Evolutionary conservation across 805 yeast genomes (phyloP).

Genomic region (Dipodascus albidus): DNA sequence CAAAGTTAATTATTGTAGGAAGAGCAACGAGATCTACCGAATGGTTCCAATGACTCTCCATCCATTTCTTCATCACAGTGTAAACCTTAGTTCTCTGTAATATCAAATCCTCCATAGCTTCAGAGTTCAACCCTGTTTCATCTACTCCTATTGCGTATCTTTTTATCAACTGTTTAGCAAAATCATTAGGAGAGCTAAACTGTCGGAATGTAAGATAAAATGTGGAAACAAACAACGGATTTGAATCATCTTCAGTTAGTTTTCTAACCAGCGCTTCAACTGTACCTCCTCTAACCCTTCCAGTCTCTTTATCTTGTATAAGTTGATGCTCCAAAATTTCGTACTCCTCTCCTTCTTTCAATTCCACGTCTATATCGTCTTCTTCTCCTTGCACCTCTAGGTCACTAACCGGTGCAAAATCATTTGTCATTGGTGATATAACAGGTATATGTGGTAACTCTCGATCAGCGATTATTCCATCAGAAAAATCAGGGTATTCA

Average conservation of each 20-base stretch:
- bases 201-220: conserved; percentile 68
- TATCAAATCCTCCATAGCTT: not conserved
- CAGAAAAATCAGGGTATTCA: conserved; percentile 20
- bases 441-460: conserved; percentile 3
- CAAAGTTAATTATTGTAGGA: conserved; percentile 63
- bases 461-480: not conserved
- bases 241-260: conserved; percentile 28
- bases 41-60: conserved; percentile 70
- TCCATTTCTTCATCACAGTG: conserved; percentile 67
- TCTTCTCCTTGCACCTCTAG: not conserved
- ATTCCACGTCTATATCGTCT: not conserved
- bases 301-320: conserved; percentile 13
- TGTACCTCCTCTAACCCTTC: conserved; percentile 24
- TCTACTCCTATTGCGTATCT: not conserved
- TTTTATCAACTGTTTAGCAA: conserved; percentile 54
- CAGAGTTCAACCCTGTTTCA: not conserved
- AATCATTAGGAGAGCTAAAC: conserved; percentile 54
- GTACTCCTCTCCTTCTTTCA: not conserved
- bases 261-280: conserved; percentile 20
- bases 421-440: not conserved
- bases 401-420: not conserved
- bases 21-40: conserved; percentile 46
- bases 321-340: conserved; percentile 1
- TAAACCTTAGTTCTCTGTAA: conserved; percentile 47
- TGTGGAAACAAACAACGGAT: conserved; percentile 56